Conservation (phyloP, 2,329 filamentous ascomycete genomes). For the Colletotrichum cereale region DNA sequence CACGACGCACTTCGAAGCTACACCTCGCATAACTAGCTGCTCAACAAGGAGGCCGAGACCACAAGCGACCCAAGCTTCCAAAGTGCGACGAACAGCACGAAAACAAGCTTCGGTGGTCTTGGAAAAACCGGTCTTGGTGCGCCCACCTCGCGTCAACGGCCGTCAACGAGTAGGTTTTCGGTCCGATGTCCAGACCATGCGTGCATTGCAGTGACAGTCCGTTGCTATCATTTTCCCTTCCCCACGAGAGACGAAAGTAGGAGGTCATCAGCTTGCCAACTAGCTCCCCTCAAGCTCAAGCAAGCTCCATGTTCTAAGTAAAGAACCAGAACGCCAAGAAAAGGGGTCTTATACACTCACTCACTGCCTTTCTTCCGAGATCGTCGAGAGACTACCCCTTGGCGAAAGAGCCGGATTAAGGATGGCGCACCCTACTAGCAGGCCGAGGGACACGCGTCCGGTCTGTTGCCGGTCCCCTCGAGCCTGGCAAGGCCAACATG, state of each 20-base stretch:
- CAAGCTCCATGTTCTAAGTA: not conserved
- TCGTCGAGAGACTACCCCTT: not conserved
- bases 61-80: not conserved
- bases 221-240: not conserved
- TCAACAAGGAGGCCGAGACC: not conserved
- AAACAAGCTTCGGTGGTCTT: not conserved
- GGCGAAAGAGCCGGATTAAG: not conserved
- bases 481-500: not conserved
- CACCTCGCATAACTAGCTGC: not conserved
- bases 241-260: not conserved
- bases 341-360: not conserved
- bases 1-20: not conserved
- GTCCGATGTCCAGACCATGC: not conserved
- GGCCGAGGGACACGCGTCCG: not conserved
- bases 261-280: not conserved
- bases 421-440: not conserved
- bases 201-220: not conserved
- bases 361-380: not conserved
- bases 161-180: not conserved
- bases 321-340: conserved; percentile 3
- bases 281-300: not conserved
- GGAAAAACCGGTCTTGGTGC: not conserved
- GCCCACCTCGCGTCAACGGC: not conserved
- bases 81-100: not conserved
- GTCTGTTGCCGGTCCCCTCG: not conserved